phyloP scores from a whole-genome alignment of 179 eudicot genomes.

The Spinacia oleracea region DNA sequence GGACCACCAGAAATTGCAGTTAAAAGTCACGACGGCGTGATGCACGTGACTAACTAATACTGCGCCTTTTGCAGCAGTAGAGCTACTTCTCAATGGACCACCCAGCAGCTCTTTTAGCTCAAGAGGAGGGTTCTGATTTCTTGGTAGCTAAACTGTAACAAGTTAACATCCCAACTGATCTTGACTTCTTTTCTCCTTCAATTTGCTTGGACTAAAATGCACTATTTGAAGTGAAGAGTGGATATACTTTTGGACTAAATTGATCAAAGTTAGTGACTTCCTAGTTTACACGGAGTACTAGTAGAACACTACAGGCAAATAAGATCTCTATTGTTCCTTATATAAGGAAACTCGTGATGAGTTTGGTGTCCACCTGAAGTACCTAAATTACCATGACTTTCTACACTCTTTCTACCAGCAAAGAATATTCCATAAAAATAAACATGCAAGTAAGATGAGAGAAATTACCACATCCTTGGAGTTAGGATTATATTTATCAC shows the following conservation, averaged over 20 bases:
- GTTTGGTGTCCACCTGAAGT: too few species aligned
- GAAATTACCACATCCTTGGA: too few species aligned
- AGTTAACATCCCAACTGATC: constrained; percentile 17
- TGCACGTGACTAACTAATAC: not conserved
- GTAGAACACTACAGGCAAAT: not conserved
- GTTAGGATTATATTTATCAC: too few species aligned
- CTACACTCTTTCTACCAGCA: too few species aligned
- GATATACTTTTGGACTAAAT: not conserved
- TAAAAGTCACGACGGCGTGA: constrained; percentile 11
- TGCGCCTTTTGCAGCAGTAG: not conserved
- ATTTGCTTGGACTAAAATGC: not conserved
- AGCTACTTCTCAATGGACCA: constrained; percentile 22
- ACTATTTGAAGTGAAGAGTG: not conserved
- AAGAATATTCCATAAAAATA: too few species aligned
- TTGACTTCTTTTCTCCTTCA: not conserved
- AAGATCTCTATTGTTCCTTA: too few species aligned
- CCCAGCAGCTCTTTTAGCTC: constrained; percentile 7
- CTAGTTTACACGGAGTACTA: not conserved
- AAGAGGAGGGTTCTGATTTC: not conserved
- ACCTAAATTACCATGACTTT: too few species aligned
- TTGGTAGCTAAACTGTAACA: constrained; percentile 9
- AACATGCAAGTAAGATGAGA: too few species aligned
- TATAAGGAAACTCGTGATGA: too few species aligned
- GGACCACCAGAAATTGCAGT: constrained; percentile 25
- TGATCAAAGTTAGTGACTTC: constrained; percentile 4